Percentiles rank a stretch among this genome's conserved stretches.
Evolutionary conservation across 805 yeast genomes (phyloP).

Genomic region (Komagataella kurtzmanii): DNA sequence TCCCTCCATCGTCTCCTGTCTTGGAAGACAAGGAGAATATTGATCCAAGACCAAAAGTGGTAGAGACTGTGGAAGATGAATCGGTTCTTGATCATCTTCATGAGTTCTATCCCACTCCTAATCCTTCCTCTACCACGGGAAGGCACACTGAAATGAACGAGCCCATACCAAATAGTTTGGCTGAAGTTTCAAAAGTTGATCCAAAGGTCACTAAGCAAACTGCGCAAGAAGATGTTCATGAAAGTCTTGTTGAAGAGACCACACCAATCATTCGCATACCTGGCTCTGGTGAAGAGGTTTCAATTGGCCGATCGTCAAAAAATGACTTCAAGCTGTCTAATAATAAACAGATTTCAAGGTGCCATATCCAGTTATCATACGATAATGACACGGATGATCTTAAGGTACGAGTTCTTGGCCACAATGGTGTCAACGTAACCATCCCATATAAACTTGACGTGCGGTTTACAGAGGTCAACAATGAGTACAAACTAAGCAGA

Average conservation of each 20-base stretch:
- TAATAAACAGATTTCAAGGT: slow-evolving; percentile 52
- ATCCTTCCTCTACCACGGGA: slow-evolving; percentile 49
- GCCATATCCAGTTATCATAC: slow-evolving; percentile 43
- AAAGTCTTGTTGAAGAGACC: background rate
- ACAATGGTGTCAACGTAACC: slow-evolving; percentile 63
- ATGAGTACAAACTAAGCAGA: slow-evolving; percentile 13
- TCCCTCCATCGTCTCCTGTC: slow-evolving; percentile 42
- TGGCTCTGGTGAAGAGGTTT: background rate
- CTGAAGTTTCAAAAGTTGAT: background rate
- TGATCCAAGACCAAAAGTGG: slow-evolving; percentile 13
- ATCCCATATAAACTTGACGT: slow-evolving; percentile 36
- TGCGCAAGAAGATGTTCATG: background rate
- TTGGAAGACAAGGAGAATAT: slow-evolving; percentile 12
- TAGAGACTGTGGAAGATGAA: slow-evolving; percentile 10
- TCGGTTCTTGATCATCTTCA: slow-evolving; percentile 1
- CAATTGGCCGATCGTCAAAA: background rate
- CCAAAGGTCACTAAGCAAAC: background rate
- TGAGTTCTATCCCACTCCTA: slow-evolving; percentile 51
- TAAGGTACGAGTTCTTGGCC: slow-evolving; percentile 59
- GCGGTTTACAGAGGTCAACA: slow-evolving; percentile 12
- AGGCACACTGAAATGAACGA: background rate
- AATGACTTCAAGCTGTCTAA: slow-evolving; percentile 2
- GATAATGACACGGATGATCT: slow-evolving; percentile 24
- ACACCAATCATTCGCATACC: background rate
- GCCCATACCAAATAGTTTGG: background rate